Evolutionary conservation across 2,329 filamentous ascomycete genomes (phyloP).

Genomic region (Neonectria coccinea): DNA sequence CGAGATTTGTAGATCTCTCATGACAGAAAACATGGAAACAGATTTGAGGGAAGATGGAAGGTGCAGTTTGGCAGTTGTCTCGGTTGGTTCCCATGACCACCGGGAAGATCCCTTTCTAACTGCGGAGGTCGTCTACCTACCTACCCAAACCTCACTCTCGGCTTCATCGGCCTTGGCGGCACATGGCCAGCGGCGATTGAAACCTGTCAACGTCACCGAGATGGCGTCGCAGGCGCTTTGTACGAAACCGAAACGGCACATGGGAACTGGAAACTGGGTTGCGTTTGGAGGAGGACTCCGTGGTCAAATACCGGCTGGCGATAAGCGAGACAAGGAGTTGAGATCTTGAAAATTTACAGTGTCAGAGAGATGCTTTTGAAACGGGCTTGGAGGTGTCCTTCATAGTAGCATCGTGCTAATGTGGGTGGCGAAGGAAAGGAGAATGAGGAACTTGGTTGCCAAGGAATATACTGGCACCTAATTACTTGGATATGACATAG

Average conservation of each 20-base stretch:
- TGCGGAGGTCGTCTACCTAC: not conserved
- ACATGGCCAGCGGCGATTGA: slow-evolving; percentile 3
- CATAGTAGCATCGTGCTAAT: not conserved
- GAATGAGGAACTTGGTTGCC: not conserved
- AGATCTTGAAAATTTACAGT: slow-evolving; percentile 4
- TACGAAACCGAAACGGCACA: slow-evolving; percentile 3
- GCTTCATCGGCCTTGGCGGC: not conserved
- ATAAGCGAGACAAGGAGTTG: slow-evolving; percentile 20
- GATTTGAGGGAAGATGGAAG: not conserved
- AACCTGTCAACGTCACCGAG: slow-evolving; percentile 15
- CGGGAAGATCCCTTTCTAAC: not conserved
- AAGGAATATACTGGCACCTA: not conserved
- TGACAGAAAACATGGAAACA: not conserved
- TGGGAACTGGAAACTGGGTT: not conserved
- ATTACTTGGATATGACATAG: not conserved
- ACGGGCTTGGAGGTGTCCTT: slow-evolving; percentile 15
- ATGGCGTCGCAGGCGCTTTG: not conserved
- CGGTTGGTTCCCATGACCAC: not conserved
- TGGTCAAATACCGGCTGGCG: slow-evolving; percentile 16
- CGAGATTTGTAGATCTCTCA: not conserved
- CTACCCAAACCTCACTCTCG: too few species aligned
- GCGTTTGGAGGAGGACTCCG: not conserved
- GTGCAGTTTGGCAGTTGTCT: slow-evolving; percentile 2
- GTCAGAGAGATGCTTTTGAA: slow-evolving; percentile 21
- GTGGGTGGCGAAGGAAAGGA: not conserved